These are phyloP conservation scores for Dichotomopilus funicola DNA, from an alignment of 2,329 filamentous ascomycete genomes.

Conservation along the genomic window DNA sequence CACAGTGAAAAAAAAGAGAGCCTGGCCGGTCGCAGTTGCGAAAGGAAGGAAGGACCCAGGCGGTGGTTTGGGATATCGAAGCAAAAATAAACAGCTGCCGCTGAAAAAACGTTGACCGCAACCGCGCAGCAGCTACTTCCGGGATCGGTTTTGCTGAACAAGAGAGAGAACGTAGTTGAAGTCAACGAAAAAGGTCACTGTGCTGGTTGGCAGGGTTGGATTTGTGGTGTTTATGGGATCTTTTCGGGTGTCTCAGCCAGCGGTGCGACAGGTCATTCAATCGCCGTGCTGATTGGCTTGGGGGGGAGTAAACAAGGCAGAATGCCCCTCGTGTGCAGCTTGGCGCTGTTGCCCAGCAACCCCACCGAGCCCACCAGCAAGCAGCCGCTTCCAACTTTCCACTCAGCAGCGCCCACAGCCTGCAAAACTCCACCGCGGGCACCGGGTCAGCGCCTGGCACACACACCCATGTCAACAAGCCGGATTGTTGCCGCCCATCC, in stretches of 20 bases:
- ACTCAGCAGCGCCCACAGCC: background rate
- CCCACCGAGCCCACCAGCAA: background rate
- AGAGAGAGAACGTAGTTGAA: slow-evolving; percentile 3
- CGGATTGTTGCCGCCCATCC: slow-evolving; percentile 1
- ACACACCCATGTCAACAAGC: slow-evolving; percentile 1
- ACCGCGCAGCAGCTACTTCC: slow-evolving; percentile 5
- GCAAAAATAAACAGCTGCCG: no score
- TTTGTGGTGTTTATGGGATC: slow-evolving; percentile 21
- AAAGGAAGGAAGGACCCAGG: background rate
- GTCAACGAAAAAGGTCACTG: slow-evolving; percentile 6
- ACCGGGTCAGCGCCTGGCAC: slow-evolving; percentile 1
- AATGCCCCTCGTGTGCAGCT: slow-evolving; percentile 11
- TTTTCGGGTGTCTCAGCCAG: background rate
- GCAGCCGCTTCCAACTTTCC: background rate
- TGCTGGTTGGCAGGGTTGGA: background rate
- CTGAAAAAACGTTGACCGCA: slow-evolving; percentile 1
- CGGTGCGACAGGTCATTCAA: background rate
- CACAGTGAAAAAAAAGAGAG: no score
- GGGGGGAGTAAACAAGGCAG: slow-evolving; percentile 16
- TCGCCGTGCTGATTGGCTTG: slow-evolving; percentile 16
- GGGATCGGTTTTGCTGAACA: slow-evolving; percentile 5
- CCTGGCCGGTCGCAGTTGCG: background rate
- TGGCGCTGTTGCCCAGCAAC: slow-evolving; percentile 17
- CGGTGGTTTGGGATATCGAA: slow-evolving; percentile 2
- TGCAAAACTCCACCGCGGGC: slow-evolving; percentile 9